Base-by-base conservation (phyloP, 306 rosid genomes). In the Sophora flavescens region DNA sequence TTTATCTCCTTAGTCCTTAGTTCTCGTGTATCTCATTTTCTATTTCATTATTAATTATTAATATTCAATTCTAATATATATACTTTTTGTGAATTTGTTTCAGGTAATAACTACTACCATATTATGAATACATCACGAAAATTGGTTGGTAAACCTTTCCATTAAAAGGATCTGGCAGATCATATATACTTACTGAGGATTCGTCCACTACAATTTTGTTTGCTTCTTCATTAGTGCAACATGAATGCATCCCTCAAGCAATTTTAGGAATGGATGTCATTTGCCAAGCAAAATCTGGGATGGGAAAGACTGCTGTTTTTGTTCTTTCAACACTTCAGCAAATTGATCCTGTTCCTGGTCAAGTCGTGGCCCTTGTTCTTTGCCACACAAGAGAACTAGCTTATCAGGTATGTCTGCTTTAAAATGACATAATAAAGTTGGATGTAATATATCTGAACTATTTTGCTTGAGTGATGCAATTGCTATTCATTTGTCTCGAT, bases 261-360 rank as follows among this genome's bases (percentile, higher is more conserved):
- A 91, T 91, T 60, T 76, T 88, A 75, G 93, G 93, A 78, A 91
- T 85, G 93, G 90, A 89, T 82, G 93, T 88, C 71, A 72, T 89
- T 70, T 91, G 91, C 83, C 91, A 87, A 87, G 91, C 93, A 8
- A 89, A 91, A 83, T 89, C 93, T 79, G 91, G 91, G 63, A 87
- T 86, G 93, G 96, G 93, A 17, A 91, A 91, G 82, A 91, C 91
- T 38, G 90, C 93, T 8, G 93, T 91, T 65, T 89, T 89, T 87
- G 91, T 89, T 58, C 85, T 86, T 63, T 89, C 93, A 22, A 69
- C 88, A 13, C 92, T 89, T 65, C 93, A 89, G 83, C 91, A 89
- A 81, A 89, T 91, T 74, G 93, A 91, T 65, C 91, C 93, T 17
- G 87, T 88, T 78, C 70, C 90, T 66, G 91, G 93, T 61, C 96